Base-by-base conservation (phyloP, 805 yeast species). In the Zygosaccharomyces kombuchaensis region DNA sequence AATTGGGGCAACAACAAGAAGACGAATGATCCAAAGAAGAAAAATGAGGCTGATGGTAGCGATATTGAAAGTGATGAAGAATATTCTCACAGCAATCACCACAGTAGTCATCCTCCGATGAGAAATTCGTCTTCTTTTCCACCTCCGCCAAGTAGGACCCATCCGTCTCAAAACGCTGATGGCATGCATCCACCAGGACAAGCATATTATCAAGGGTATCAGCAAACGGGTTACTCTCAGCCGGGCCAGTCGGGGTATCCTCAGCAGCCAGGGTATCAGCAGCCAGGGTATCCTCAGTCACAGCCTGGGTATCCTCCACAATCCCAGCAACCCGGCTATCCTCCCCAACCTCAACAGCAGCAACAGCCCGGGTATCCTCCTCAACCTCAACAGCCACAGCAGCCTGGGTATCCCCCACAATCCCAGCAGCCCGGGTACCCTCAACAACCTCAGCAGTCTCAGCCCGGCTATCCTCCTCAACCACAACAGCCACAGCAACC, bases 71-170 rank as follows among this genome's bases (percentile, higher is more conserved):
- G 60, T n/a, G 52, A 48, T 12, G 45, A 40, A 29, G 60, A 51
- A 12, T 13, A 29, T 13, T 34, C 45, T 1, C 50, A 45, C 27
- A 39, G 46, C 6, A 16, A 23, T 6, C 21, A 37, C 29, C 32
- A 31, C 38, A 30, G 25, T 9, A 32, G 26, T 9, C 26, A 40
- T 12, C 34, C 34, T 3, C 34, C 44, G 4, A 17, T 40, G 3
- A 13, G 43, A 30, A 43, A 45, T 13, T 42, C 51, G n/a, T 34
- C 55, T 16, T 21, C 31, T 4, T 61, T 69, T 25, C 70, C 73
- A 5, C 68, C 74, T 1, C 73, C 74, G 8, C 73, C 74, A 13
- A 42, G 41, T 17, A 14, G 34, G 10, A 38, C 41, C 4, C 17
- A 27, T 38, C 41, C 43, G 0, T 22, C 39, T 23, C 37, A 27